These are phyloP conservation scores for Phyllosticta citrichinensis DNA, from an alignment of 2,329 filamentous ascomycete species.

Conservation along the genomic window DNA sequence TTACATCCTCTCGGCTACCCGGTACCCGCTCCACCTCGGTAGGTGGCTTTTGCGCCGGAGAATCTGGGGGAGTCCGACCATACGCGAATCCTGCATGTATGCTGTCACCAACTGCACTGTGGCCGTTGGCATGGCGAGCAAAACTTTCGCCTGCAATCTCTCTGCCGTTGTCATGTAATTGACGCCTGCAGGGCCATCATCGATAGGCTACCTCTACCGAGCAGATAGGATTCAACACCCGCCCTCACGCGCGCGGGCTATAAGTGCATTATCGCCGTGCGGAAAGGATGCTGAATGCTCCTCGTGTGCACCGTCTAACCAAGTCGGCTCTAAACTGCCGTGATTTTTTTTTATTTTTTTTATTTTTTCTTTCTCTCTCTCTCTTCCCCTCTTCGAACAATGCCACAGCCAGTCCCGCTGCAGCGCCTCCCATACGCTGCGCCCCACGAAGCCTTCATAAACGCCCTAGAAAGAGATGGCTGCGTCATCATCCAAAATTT, in stretches of 20 bases:
- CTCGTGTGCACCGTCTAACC: neutral
- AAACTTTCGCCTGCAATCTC: neutral
- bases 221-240: neutral
- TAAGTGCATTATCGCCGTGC: neutral
- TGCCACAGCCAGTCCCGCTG: constrained; percentile 4
- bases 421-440: constrained; percentile 12
- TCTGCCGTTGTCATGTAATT: neutral
- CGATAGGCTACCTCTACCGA: neutral
- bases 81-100: neutral
- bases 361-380: neutral
- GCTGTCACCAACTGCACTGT: neutral
- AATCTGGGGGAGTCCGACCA: neutral
- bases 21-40: too few relatives aligned
- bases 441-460: constrained; percentile 18
- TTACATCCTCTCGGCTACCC: neutral
- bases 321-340: neutral
- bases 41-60: neutral
- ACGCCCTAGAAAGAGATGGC: constrained; percentile 25
- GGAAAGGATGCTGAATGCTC: neutral
- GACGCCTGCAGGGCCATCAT: neutral
- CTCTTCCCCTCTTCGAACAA: neutral
- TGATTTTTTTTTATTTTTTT: neutral
- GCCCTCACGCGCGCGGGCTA: neutral
- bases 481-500: constrained; percentile 27
- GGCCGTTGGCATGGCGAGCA: neutral